phyloP scores from a whole-genome alignment of 192 early-diverging fungal genomes.

The Coemansia sp. region DNA sequence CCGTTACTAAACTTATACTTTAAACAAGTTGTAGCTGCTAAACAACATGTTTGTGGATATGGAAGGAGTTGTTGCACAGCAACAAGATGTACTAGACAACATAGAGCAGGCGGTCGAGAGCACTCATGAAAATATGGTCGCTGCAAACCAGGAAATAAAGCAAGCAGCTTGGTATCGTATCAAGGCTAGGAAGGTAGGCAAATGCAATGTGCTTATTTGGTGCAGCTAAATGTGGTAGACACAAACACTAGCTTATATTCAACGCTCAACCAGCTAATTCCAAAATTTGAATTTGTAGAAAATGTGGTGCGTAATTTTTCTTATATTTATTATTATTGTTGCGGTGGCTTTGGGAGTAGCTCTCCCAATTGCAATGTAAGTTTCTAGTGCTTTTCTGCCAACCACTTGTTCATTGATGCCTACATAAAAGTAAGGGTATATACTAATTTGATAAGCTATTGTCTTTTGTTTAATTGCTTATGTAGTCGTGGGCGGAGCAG shows the following conservation, averaged over 20 bases:
- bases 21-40: slow-evolving; percentile 39
- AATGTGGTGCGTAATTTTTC: slow-evolving; percentile 38
- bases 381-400: background rate
- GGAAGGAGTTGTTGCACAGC: slow-evolving; percentile 34
- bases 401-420: background rate
- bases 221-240: too few relatives aligned
- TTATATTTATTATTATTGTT: slow-evolving; percentile 29
- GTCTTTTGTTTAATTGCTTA: background rate
- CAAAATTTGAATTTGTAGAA: slow-evolving; percentile 26
- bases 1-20: too few relatives aligned
- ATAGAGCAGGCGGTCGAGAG: slow-evolving; percentile 48
- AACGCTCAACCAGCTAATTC: too few relatives aligned
- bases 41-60: slow-evolving; percentile 49
- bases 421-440: background rate
- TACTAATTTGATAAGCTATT: background rate
- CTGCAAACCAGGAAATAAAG: slow-evolving; percentile 23
- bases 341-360: slow-evolving; percentile 37
- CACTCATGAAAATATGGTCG: slow-evolving; percentile 24
- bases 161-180: slow-evolving; percentile 34
- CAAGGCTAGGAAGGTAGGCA: slow-evolving; percentile 41
- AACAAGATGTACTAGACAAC: slow-evolving; percentile 49
- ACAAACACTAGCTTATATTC: too few relatives aligned
- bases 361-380: slow-evolving; percentile 48
- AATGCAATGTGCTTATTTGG: too few relatives aligned
- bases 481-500: slow-evolving; percentile 9